A percentile compares a stretch with the other conserved stretches of the same genome.
Conservation (phyloP, 2,329 filamentous ascomycete genomes). For the Aspergillus tanneri region DNA sequence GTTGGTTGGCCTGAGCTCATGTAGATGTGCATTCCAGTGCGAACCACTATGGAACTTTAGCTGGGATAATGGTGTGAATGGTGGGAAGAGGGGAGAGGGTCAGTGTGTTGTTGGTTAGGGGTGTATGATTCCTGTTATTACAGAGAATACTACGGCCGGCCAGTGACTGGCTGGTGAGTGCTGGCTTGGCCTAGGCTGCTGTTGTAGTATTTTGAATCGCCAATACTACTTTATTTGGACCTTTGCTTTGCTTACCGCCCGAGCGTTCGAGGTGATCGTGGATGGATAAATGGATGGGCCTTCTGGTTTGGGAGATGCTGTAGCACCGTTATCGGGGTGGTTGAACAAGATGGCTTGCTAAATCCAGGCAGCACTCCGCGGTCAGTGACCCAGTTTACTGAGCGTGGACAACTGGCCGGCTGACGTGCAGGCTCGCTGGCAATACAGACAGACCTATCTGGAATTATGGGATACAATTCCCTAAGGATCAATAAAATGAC, state of each 20-base stretch:
- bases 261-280: not conserved
- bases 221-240: not conserved
- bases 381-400: too few relatives aligned
- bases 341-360: not conserved
- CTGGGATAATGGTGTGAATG: not conserved
- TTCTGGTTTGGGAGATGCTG: not conserved
- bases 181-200: not conserved
- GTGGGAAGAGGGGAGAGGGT: not conserved
- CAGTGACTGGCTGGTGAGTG: not conserved
- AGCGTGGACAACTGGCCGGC: too few relatives aligned
- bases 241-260: not conserved
- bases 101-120: slow-evolving; percentile 3
- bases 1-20: not conserved
- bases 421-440: too few relatives aligned
- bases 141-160: not conserved
- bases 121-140: not conserved
- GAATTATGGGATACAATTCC: not conserved
- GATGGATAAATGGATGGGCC: not conserved
- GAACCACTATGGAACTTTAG: slow-evolving; percentile 9
- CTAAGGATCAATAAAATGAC: slow-evolving; percentile 21
- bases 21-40: slow-evolving; percentile 12
- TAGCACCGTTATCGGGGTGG: not conserved
- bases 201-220: not conserved
- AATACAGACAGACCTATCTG: not conserved
- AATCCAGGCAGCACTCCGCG: too few relatives aligned